phyloP scores from a whole-genome alignment of 192 early-diverging fungal species.

The Backusella tarrabulga region DNA sequence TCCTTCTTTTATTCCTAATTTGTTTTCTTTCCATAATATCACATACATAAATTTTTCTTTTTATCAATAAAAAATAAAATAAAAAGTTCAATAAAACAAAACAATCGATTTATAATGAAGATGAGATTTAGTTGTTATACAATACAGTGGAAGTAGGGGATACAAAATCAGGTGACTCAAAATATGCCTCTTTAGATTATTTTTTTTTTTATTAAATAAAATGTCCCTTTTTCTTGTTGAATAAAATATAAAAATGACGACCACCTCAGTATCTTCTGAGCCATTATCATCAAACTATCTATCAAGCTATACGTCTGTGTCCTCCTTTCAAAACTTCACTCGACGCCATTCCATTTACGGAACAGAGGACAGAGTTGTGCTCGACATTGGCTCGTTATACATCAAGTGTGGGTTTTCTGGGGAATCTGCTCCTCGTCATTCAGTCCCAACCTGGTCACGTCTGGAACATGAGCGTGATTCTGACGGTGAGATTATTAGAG shows the following conservation, averaged over 20 bases:
- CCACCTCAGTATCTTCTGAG: constrained; percentile 25
- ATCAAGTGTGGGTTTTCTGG: constrained; percentile 87
- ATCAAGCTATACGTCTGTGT: constrained; percentile 15
- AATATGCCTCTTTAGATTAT: neutral
- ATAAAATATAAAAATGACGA: constrained; percentile 17
- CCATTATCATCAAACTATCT: constrained; percentile 22
- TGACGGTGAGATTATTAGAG: constrained; percentile 36
- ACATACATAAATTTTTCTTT: neutral
- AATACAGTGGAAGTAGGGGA: no score
- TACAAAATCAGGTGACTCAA: neutral
- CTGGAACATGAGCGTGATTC: constrained; percentile 40
- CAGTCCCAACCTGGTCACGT: constrained; percentile 51
- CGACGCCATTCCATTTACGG: constrained; percentile 65
- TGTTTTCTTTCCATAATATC: neutral
- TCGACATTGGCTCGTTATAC: constrained; percentile 82
- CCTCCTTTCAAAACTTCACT: constrained; percentile 24
- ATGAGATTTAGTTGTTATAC: no score
- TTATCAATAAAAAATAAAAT: neutral
- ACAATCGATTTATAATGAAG: no score
- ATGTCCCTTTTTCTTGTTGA: neutral
- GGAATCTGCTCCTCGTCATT: constrained; percentile 74
- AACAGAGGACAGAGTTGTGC: constrained; percentile 82
- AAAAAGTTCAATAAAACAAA: neutral
- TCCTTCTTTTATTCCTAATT: neutral
- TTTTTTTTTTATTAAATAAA: neutral